Evolutionary conservation across 2,329 filamentous ascomycete species (phyloP).

Genomic region (Didymella lethalis): DNA sequence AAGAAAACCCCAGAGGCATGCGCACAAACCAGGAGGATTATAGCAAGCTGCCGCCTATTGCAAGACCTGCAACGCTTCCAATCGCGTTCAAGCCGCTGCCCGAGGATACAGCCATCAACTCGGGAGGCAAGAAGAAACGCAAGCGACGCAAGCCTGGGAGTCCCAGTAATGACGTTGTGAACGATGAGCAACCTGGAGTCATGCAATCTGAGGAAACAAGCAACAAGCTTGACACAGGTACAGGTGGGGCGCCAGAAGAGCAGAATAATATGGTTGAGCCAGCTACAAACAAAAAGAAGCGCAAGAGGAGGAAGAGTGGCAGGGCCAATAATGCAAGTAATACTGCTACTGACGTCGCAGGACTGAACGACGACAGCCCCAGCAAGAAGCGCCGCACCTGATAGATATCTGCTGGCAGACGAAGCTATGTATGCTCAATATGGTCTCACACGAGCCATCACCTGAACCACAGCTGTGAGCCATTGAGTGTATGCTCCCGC

Average conservation of each 20-base stretch:
- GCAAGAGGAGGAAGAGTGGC: conserved; percentile 31
- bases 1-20: conserved; percentile 33
- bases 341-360: conserved; percentile 17
- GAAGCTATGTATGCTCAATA: neutral
- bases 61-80: conserved; percentile 30
- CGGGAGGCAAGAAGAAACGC: conserved; percentile 33
- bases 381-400: conserved; percentile 31
- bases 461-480: neutral
- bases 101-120: conserved; percentile 1
- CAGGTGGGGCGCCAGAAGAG: conserved; percentile 10
- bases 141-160: conserved; percentile 33
- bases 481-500: neutral
- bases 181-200: conserved; percentile 10
- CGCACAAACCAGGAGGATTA: conserved; percentile 16
- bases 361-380: conserved; percentile 20
- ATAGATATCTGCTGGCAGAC: neutral
- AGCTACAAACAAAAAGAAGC: conserved; percentile 33
- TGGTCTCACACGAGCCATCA: neutral
- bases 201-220: neutral
- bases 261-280: conserved; percentile 3
- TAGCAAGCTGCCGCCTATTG: conserved; percentile 28
- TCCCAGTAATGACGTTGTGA: neutral
- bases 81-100: conserved; percentile 9
- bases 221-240: conserved; percentile 1
- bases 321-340: conserved; percentile 18